These are phyloP conservation scores for Entrophospora sp. DNA, from an alignment of 192 early-diverging fungal genomes.

Conservation along the genomic window DNA sequence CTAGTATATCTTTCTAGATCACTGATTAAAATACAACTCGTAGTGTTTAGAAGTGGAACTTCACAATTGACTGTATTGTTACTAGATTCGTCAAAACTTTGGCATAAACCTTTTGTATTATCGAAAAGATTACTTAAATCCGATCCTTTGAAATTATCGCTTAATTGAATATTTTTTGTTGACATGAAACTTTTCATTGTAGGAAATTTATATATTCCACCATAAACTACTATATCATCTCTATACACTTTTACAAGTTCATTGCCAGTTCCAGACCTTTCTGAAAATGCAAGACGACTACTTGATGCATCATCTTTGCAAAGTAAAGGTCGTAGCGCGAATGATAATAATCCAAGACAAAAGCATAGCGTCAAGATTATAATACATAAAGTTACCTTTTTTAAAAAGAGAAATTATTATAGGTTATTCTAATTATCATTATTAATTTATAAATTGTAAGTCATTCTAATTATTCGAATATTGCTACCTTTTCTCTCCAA, in stretches of 20 bases:
- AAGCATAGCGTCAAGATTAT: slow-evolving; percentile 56
- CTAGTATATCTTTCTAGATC: neutral
- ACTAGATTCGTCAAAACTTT: neutral
- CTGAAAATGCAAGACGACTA: slow-evolving; percentile 32
- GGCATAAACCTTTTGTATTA: neutral
- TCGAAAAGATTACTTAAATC: neutral
- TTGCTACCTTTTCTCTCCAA: slow-evolving; percentile 91
- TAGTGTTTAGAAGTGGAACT: neutral
- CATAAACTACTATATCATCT: neutral
- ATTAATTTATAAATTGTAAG: slow-evolving; percentile 20
- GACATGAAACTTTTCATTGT: neutral
- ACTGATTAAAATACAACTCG: neutral
- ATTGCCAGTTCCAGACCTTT: neutral
- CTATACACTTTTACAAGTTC: neutral
- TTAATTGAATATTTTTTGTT: neutral
- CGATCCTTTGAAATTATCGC: neutral
- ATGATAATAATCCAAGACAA: slow-evolving; percentile 31
- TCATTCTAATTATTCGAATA: slow-evolving; percentile 64
- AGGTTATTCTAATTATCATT: slow-evolving; percentile 35
- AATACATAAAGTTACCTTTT: slow-evolving; percentile 67
- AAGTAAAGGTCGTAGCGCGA: slow-evolving; percentile 31
- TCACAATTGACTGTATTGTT: neutral
- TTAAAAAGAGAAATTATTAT: slow-evolving; percentile 61
- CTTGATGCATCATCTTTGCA: slow-evolving; percentile 56
- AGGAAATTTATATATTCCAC: neutral